These are phyloP conservation scores for Forsythia viridissima DNA, from an alignment of 257 asterid species.

Conservation along the genomic window DNA sequence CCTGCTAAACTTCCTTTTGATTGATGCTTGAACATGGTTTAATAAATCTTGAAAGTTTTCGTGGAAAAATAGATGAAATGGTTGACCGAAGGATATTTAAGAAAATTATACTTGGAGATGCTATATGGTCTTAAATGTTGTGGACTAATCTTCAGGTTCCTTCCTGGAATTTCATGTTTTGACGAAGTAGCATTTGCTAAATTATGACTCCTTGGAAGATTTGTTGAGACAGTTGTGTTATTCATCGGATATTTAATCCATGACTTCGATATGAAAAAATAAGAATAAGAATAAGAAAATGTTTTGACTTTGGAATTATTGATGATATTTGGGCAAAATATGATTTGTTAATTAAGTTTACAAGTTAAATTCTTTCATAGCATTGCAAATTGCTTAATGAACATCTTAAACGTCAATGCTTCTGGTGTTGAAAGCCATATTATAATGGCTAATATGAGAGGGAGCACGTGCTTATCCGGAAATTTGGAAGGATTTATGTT, in stretches of 20 bases:
- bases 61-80: not conserved
- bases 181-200: not conserved
- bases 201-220: not conserved
- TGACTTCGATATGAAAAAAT: not conserved
- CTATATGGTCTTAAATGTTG: not conserved
- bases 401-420: slow-evolving; percentile 15
- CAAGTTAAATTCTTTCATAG: not conserved
- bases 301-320: not conserved
- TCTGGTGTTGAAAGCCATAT: not conserved
- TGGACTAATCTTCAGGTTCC: not conserved
- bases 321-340: not conserved
- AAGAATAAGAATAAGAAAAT: not conserved
- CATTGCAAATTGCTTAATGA: not conserved
- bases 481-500: slow-evolving; percentile 4
- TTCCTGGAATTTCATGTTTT: not conserved
- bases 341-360: not conserved
- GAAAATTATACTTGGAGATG: not conserved
- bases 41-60: not conserved
- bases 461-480: slow-evolving; percentile 27
- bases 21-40: not conserved
- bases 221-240: not conserved
- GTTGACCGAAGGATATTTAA: not conserved
- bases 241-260: not conserved
- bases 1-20: not conserved
- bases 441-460: slow-evolving; percentile 8